These are phyloP conservation scores for Mollisiaceae sp. DNA, from an alignment of 2,329 filamentous ascomycete genomes.

Conservation along the genomic window DNA sequence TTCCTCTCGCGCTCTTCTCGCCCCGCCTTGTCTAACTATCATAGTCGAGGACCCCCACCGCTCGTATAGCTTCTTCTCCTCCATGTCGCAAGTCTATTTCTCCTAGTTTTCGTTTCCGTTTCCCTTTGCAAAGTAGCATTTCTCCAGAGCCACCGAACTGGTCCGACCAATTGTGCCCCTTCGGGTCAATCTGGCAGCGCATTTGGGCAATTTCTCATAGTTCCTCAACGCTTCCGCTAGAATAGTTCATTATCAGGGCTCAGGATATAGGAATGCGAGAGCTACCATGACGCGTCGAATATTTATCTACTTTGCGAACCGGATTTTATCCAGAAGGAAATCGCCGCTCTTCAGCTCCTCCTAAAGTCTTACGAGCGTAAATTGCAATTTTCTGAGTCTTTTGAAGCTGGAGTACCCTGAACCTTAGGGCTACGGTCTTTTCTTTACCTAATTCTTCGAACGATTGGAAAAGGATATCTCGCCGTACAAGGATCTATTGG, in stretches of 20 bases:
- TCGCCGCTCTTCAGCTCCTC: neutral
- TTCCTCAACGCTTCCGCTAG: neutral
- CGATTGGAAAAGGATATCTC: neutral
- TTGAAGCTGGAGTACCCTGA: neutral
- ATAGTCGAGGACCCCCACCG: neutral
- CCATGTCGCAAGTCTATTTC: too few species aligned
- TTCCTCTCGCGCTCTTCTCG: neutral
- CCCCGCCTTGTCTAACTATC: neutral
- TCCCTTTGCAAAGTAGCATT: too few species aligned
- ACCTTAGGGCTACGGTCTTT: neutral
- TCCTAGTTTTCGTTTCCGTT: too few species aligned
- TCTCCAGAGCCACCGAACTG: too few species aligned
- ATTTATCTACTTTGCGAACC: too few species aligned
- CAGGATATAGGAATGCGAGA: too few species aligned
- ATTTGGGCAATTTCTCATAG: neutral
- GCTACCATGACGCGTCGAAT: too few species aligned
- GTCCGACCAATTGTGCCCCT: neutral
- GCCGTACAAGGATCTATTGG: too few species aligned
- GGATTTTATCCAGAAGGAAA: too few species aligned
- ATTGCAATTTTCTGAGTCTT: neutral
- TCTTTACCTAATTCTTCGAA: neutral
- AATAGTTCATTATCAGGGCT: too few species aligned
- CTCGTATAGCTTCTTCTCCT: neutral
- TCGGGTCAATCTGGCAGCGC: neutral
- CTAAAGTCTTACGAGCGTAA: neutral